These are phyloP conservation scores for Gossypium ekmanianum DNA, from an alignment of 345 rosid species.

Conservation along the genomic window DNA sequence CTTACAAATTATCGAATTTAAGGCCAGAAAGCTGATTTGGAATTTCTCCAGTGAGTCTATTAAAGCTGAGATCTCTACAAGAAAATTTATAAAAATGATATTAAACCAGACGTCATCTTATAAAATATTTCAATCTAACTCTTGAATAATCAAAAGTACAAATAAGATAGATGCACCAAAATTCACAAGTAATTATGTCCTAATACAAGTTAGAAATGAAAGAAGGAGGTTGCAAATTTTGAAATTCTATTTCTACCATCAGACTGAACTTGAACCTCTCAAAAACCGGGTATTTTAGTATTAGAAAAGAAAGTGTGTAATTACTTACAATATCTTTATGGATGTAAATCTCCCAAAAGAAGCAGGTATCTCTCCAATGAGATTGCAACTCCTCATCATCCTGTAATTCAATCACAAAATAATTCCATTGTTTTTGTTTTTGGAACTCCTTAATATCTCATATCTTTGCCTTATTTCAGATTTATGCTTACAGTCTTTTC, in stretches of 20 bases:
- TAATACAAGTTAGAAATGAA: no score
- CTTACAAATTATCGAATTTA: constrained; percentile 8
- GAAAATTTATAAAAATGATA: not conserved
- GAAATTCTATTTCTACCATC: no score
- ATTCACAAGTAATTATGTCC: no score
- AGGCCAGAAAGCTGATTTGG: not conserved
- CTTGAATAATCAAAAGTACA: not conserved
- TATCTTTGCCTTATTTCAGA: not conserved
- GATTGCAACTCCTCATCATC: constrained; percentile 52
- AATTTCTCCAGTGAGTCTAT: constrained; percentile 36
- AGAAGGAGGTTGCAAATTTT: no score
- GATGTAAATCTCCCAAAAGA: constrained; percentile 26
- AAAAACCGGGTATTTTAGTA: no score
- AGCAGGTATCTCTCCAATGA: constrained; percentile 36
- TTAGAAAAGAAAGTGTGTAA: no score
- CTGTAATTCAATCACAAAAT: constrained; percentile 23
- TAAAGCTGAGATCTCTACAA: constrained; percentile 49
- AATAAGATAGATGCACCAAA: not conserved
- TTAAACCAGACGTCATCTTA: constrained; percentile 17
- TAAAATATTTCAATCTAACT: no score
- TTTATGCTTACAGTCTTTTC: constrained; percentile 32
- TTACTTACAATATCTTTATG: constrained; percentile 42
- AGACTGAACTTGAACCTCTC: no score
- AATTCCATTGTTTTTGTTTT: no score
- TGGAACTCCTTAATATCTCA: not conserved